Evolutionary conservation across 345 rosid species (phyloP), one percentile per base, ranked within the genome.

Genomic region (Lepidium didymum): DNA sequence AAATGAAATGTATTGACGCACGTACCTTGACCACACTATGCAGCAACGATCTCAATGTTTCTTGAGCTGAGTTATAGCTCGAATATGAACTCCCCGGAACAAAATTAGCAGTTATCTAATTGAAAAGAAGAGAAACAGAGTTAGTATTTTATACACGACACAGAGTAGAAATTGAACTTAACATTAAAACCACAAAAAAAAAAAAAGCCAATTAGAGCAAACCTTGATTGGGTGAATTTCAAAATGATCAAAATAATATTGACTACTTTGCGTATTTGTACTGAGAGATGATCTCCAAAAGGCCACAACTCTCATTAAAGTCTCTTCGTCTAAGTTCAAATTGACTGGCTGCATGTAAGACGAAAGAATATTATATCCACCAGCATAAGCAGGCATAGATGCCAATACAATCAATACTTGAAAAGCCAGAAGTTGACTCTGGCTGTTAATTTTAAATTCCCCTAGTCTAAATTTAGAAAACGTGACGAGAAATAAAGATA

Each of bases 151-250:
- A 70, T 57, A 31, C 42, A 61, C 47, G 56, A 49, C 42, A 42
- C 14, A 44, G 11, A 55, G 50, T 50, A 53, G 62, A 42, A 66
- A 64, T 6, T 56, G 71, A 18, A 7, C n/a, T n/a, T n/a, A n/a
- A n/a, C n/a, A n/a, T n/a, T n/a, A n/a, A n/a, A n/a, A n/a, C n/a
- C n/a, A n/a, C n/a, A 25, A 27, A 1, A 29, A 29, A 29, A 27
- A 14, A 56, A 35, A 12, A 44, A 68, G 10, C 15, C 64, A 47
- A 65, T 4, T 34, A 45, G 73, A 34, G 53, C 76, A 58, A 77
- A 90, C 98, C 98, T 88, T 93, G 68, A 93, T 74, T 7, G 98
- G 98, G 69, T 90, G 98, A 75, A 90, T 83, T 83, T 90, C 98
- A 83, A 92, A 88, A 82, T 90, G 81, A 74, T 92, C 96, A 74